A percentile compares a stretch with the other conserved stretches of the same genome.
phyloP scores from a whole-genome alignment of 139 green algal species.

The Tetratostichococcus sp. region DNA sequence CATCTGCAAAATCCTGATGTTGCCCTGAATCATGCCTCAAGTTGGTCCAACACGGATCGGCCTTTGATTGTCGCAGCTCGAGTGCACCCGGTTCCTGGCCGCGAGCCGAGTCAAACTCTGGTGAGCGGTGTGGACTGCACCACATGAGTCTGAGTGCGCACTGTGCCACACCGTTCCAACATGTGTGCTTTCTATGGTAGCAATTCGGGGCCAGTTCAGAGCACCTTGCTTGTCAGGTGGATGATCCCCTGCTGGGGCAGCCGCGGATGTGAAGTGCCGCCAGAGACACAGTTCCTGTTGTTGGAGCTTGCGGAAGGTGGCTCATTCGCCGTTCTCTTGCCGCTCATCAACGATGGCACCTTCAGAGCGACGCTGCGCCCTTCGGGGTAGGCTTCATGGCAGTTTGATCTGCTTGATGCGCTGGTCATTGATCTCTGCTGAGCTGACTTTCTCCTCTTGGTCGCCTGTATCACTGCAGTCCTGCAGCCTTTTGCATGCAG shows the following conservation, averaged over 20 bases:
- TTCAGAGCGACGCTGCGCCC: constrained; percentile 75
- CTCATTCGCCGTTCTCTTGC: constrained; percentile 64
- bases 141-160: no score
- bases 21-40: no score
- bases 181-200: no score
- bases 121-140: not conserved
- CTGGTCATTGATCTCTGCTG: no score
- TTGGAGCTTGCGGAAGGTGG: constrained; percentile 54
- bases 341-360: constrained; percentile 65
- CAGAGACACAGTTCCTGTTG: constrained; percentile 92
- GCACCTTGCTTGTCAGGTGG: constrained; percentile 53
- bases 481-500: no score
- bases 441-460: no score
- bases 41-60: no score
- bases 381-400: constrained; percentile 6
- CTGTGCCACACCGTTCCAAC: no score
- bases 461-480: no score
- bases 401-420: not conserved
- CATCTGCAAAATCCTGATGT: no score
- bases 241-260: constrained; percentile 82
- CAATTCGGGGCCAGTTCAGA: no score
- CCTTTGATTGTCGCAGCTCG: no score
- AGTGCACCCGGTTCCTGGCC: constrained; percentile 7
- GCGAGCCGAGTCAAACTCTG: constrained; percentile 50
- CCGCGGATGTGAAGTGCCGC: constrained; percentile 48